Base-by-base conservation (phyloP, 345 rosid genomes). In the Populus pruinosa region DNA sequence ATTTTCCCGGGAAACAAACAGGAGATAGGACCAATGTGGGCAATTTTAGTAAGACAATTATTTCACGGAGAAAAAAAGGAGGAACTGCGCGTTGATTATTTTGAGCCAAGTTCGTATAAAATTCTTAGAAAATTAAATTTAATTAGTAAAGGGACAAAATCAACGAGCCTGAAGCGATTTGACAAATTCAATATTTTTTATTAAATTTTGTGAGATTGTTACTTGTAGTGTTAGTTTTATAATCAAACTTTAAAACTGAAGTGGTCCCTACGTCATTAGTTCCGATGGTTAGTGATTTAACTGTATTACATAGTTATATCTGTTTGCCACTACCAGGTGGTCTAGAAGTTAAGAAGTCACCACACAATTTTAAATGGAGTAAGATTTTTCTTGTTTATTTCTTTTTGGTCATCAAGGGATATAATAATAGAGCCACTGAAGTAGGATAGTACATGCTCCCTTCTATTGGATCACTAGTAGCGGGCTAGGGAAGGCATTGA, bases 391-490 rank as follows among this genome's bases (percentile, higher is more conserved):
- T 23, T 27, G 38, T 23, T 23, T 23, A 14, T 25, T 75, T 36
- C 41, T 49, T 33, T 33, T 65, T 33, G n/a, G 61, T 75, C 29
- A 29, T 55, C 33, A 1, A 31, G 33, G 71, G 39, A 74, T 53
- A 53, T 53, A 62, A 73, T 55, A 41, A 63, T 73, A 76, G 41
- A 79, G 21, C 35, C 55, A 20, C 47, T 73, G 73, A 75, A 77
- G 16, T 53, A 33, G 74, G 67, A 61, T 29, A 64, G 8, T 65
- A n/a, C 47, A 43, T 47, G 71, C 50, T 35, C 39, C 39, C 38
- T 43, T 36, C 25, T 35, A 61, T 68, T 35, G 29, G 66, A 78
- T 70, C 55, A 23, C 14, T 38, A 29, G 76, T 18, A n/a, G 44
- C 21, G 29, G 62, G 29, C 65, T 41, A 31, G 41, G 23, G 64